phyloP scores from a whole-genome alignment of 2,329 filamentous ascomycete species.

The Pseudocercospora pini-densiflorae region DNA sequence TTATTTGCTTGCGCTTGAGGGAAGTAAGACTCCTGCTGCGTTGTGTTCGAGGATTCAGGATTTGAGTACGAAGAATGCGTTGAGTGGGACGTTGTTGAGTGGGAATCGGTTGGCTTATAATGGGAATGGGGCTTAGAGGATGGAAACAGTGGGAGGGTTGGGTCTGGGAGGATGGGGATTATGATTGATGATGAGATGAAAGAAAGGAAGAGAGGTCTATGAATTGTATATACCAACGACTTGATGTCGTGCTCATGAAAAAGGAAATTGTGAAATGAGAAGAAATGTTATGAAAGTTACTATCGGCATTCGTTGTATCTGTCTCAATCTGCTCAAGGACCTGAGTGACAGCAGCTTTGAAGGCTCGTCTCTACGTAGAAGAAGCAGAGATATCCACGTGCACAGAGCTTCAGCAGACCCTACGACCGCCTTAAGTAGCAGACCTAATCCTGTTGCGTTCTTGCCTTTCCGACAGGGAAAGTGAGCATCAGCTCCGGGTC shows the following conservation, averaged over 20 bases:
- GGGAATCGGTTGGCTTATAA: conserved; percentile 63
- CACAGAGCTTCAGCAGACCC: too few relatives aligned
- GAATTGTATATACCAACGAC: neutral
- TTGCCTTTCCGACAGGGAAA: too few relatives aligned
- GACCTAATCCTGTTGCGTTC: too few relatives aligned
- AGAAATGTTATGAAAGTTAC: too few relatives aligned
- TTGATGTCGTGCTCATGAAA: neutral
- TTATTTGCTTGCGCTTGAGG: conserved; percentile 65
- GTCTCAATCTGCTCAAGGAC: too few relatives aligned
- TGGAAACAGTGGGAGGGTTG: too few relatives aligned
- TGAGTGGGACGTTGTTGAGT: conserved; percentile 39
- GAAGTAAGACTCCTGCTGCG: conserved; percentile 45
- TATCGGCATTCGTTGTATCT: too few relatives aligned
- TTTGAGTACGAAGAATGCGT: conserved; percentile 47
- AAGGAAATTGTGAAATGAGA: neutral
- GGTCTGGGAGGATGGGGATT: neutral
- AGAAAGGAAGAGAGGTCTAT: neutral
- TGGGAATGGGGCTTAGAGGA: conserved; percentile 39
- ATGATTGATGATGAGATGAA: neutral
- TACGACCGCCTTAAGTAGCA: too few relatives aligned
- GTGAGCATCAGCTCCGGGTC: too few relatives aligned
- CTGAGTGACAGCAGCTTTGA: too few relatives aligned
- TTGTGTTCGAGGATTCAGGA: conserved; percentile 55
- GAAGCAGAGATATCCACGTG: too few relatives aligned
- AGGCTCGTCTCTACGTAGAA: too few relatives aligned